phyloP scores from a whole-genome alignment of 345 rosid species.

The Lepidium didymum region DNA sequence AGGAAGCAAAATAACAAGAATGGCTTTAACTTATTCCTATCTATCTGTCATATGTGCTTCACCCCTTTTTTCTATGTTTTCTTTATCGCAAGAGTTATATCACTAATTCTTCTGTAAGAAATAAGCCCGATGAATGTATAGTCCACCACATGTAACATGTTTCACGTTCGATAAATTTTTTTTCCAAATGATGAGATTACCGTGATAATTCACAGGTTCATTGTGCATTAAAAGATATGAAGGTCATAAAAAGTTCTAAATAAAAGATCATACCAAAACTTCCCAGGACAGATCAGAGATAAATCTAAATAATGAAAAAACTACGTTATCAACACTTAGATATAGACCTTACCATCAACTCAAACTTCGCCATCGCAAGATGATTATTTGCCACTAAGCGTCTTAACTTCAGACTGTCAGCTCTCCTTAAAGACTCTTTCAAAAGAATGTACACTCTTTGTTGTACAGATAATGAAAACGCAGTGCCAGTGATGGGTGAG shows the following conservation, averaged over 20 bases:
- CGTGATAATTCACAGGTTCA: neutral
- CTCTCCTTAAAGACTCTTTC: constrained; percentile 75
- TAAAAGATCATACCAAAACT: neutral
- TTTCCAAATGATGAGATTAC: neutral
- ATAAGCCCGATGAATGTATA: neutral
- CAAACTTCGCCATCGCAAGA: constrained; percentile 93
- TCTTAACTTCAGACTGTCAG: constrained; percentile 75
- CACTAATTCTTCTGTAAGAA: neutral
- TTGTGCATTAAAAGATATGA: neutral
- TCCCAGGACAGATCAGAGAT: neutral
- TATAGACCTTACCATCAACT: constrained; percentile 57
- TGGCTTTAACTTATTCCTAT: neutral
- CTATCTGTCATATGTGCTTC: neutral
- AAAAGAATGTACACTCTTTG: constrained; percentile 85
- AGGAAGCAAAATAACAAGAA: neutral
- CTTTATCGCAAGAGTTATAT: neutral
- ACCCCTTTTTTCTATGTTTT: neutral
- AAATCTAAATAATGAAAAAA: neutral
- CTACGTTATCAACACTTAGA: constrained; percentile 8
- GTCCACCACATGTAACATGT: neutral
- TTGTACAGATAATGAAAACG: constrained; percentile 66
- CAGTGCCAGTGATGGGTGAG: constrained; percentile 54
- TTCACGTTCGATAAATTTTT: neutral
- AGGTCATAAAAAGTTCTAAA: neutral
- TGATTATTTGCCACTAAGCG: constrained; percentile 84